Evolutionary conservation across 2,329 filamentous ascomycete genomes (phyloP).

Genomic region (Pyrenochaeta sp.): DNA sequence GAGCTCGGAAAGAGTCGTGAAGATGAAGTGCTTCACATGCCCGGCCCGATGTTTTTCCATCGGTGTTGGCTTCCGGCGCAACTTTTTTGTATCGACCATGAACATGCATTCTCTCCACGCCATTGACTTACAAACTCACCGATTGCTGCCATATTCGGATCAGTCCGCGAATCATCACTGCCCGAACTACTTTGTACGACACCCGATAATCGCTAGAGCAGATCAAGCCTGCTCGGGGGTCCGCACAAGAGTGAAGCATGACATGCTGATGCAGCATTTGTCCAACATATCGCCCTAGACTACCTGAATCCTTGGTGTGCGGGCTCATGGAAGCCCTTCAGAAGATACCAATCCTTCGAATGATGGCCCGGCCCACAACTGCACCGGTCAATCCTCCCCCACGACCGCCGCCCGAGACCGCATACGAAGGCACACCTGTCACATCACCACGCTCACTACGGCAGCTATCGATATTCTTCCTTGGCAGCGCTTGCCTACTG

Average conservation of each 20-base stretch:
- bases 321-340: slow-evolving; percentile 31
- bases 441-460: slow-evolving; percentile 62
- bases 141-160: not conserved
- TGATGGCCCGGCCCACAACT: slow-evolving; percentile 33
- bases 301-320: slow-evolving; percentile 12
- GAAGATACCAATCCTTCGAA: slow-evolving; percentile 29
- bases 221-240: slow-evolving; percentile 17
- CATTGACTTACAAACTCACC: slow-evolving; percentile 11
- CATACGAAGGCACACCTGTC: slow-evolving; percentile 42
- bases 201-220: not conserved
- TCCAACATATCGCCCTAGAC: slow-evolving; percentile 17
- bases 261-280: slow-evolving; percentile 28
- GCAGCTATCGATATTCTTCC: slow-evolving; percentile 75
- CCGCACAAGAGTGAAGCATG: slow-evolving; percentile 26
- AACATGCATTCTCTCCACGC: slow-evolving; percentile 3
- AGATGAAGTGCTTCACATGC: not conserved
- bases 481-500: slow-evolving; percentile 78
- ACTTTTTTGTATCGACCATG: slow-evolving; percentile 22
- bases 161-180: not conserved
- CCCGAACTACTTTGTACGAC: slow-evolving; percentile 2
- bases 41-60: slow-evolving; percentile 16
- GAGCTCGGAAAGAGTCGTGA: not conserved
- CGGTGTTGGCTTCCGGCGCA: slow-evolving; percentile 14
- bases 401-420: slow-evolving; percentile 24
- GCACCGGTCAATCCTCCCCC: slow-evolving; percentile 25